Conservation (phyloP, 1,284 basidiomycete species). For the Papiliotrema terrestris region DNA sequence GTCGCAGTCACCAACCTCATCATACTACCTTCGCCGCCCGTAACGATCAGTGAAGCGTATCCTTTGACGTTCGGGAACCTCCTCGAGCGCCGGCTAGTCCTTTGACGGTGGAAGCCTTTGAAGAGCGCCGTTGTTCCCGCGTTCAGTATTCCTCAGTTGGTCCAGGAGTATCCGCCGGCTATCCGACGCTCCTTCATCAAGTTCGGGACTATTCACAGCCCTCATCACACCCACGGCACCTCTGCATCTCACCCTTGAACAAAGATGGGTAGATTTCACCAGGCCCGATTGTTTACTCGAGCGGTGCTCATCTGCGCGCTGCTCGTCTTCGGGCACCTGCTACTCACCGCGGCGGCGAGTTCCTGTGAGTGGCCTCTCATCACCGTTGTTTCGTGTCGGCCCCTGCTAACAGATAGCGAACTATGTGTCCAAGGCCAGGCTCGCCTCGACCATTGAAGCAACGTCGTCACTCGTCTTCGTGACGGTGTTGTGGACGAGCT, state of each 20-base stretch:
- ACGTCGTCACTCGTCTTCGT: conserved; percentile 24
- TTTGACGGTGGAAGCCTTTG: no score
- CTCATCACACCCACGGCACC: no score
- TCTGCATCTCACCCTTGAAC: background rate
- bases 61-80: no score
- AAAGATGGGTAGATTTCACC: conserved; percentile 6
- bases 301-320: conserved; percentile 13
- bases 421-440: background rate
- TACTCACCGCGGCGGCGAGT: conserved; percentile 12
- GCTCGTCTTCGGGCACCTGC: conserved; percentile 19
- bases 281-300: conserved; percentile 11
- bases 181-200: no score
- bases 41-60: no score
- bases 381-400: background rate
- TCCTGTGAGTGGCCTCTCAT: conserved; percentile 10
- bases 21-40: no score
- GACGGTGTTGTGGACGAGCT: conserved; percentile 26
- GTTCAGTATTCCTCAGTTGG: no score
- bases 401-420: background rate
- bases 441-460: conserved; percentile 5
- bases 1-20: no score
- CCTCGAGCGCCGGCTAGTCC: no score
- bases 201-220: no score
- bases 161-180: no score
- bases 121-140: no score